phyloP scores from a whole-genome alignment of 495 filamentous ascomycete species.

The Physcia stellaris region DNA sequence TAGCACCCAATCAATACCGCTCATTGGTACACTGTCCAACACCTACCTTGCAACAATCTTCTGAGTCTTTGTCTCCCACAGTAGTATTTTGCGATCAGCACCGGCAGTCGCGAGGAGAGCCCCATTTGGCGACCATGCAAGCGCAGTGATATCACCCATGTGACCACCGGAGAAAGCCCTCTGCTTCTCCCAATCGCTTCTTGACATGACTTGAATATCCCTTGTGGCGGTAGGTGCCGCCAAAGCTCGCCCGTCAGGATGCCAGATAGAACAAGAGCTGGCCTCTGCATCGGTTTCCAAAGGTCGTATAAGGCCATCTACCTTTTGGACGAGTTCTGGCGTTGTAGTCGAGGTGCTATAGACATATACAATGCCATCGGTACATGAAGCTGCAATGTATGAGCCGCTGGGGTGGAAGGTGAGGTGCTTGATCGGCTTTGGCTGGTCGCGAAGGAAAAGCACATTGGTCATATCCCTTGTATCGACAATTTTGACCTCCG shows the following conservation, averaged over 20 bases:
- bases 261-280: constrained; percentile 70
- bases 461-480: constrained; percentile 56
- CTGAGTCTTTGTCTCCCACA: constrained; percentile 87
- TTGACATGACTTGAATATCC: constrained; percentile 77
- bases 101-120: constrained; percentile 71
- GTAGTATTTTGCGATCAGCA: constrained; percentile 64
- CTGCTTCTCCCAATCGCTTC: constrained; percentile 76
- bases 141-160: constrained; percentile 69
- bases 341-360: constrained; percentile 74
- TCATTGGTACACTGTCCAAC: background rate
- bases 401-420: constrained; percentile 74
- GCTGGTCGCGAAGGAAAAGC: constrained; percentile 59
- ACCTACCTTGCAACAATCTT: constrained; percentile 43
- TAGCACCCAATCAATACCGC: constrained; percentile 15
- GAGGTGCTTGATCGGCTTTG: constrained; percentile 76
- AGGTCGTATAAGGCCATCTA: constrained; percentile 72
- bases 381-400: constrained; percentile 68
- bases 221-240: constrained; percentile 68
- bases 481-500: constrained; percentile 77
- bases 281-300: constrained; percentile 67
- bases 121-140: constrained; percentile 90
- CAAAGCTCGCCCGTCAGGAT: constrained; percentile 89
- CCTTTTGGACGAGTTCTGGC: constrained; percentile 63
- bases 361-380: constrained; percentile 75
- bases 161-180: constrained; percentile 65